phyloP scores from a whole-genome alignment of 2,329 filamentous ascomycete genomes.

The Podosphaera aphanis region DNA sequence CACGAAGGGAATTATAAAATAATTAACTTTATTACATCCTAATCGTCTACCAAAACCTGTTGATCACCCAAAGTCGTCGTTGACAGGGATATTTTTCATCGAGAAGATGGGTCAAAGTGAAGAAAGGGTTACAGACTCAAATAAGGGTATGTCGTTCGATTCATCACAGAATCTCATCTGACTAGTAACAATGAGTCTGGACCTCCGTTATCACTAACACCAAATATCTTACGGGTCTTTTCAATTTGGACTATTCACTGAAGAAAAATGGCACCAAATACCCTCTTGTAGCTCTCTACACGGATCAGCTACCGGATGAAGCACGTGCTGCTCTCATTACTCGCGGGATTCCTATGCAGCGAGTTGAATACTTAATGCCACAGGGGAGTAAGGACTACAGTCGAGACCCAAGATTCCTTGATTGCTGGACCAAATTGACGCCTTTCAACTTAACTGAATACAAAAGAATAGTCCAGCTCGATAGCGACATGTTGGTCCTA shows the following conservation, averaged over 20 bases:
- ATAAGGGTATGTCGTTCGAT: too few species aligned
- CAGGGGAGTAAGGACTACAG: slow-evolving; percentile 40
- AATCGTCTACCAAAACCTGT: too few species aligned
- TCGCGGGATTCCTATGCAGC: slow-evolving; percentile 45
- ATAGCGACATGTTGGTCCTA: slow-evolving; percentile 68
- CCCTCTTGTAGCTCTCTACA: slow-evolving; percentile 65
- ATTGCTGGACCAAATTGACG: slow-evolving; percentile 73
- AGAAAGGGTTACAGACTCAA: too few species aligned
- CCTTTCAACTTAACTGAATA: slow-evolving; percentile 59
- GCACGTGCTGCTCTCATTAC: slow-evolving; percentile 46
- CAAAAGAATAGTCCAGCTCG: slow-evolving; percentile 57
- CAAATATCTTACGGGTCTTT: slow-evolving; percentile 56
- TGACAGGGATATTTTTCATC: too few species aligned
- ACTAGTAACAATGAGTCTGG: slow-evolving; percentile 41
- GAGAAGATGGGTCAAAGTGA: too few species aligned
- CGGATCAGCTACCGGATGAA: slow-evolving; percentile 44
- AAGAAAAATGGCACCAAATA: slow-evolving; percentile 41
- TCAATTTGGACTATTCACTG: slow-evolving; percentile 61
- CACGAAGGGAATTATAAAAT: too few species aligned
- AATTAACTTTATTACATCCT: too few species aligned
- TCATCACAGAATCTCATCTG: neutral
- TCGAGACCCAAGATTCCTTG: slow-evolving; percentile 64
- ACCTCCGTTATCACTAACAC: slow-evolving; percentile 70
- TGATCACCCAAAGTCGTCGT: too few species aligned
- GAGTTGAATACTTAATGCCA: slow-evolving; percentile 51